Evolutionary conservation across 23 red algal species (phyloP), one percentile per base, ranked within the genome.

Genomic region (Gracilaria caudata): DNA sequence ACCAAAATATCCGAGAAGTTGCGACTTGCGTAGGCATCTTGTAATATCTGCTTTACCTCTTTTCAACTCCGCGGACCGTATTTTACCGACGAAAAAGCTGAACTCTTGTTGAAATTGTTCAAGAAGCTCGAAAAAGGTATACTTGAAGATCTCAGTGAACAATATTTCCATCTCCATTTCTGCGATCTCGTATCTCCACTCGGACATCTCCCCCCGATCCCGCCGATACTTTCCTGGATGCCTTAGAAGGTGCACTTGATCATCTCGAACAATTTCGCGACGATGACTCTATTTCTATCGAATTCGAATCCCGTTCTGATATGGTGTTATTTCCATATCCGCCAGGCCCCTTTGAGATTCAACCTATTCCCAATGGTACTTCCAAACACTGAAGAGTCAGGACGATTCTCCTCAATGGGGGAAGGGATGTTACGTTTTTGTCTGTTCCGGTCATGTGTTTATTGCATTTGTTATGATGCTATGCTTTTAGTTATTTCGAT

Each of bases 341-440:
- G 9, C 23, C 57, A 2, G 57, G 17, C 9, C 5, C 3, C 9
- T 25, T 25, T 25, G 23, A 61, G 29, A 2, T 29, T 30, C 57
- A 61, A 2, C 23, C 57, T 61, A 4, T 61, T 61, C 57, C 57
- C 7, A 61, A 61, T 61, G 23, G 2, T 29, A 29, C 7, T 25
- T 7, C 57, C 0, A 4, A 30, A 2, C 2, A 61, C 57, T 29
- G 29, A 29, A 20, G 23, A 61, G n/a, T 25, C 26, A 2, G 57
- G 57, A 61, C 57, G 26, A 61, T 23, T 61, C 57, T 61, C 26
- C 23, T 61, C 7, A 29, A 30, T 29, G 57, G 26, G 57, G 57
- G 57, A 61, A 61, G 23, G 26, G 57, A 61, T 61, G 57, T 61
- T 61, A 61, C n/a, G 57, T 29, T 61, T 12, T 61, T 23, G 11